Evolutionary conservation across 116 monocot species (phyloP).

Genomic region (Posidonia oceanica): DNA sequence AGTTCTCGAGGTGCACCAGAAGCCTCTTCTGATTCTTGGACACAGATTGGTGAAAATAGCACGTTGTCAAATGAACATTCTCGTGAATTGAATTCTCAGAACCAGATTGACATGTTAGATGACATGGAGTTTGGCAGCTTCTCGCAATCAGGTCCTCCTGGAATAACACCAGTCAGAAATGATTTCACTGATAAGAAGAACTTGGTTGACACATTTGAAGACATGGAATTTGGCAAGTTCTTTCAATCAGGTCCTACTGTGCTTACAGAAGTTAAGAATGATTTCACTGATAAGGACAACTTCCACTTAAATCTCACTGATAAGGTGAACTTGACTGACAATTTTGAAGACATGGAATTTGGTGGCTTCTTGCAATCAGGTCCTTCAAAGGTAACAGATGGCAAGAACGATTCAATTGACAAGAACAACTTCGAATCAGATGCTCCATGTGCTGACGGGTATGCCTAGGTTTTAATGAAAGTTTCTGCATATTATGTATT

Average conservation of each 20-base stretch:
- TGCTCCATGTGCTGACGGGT: conserved; percentile 1
- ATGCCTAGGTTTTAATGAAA: neutral
- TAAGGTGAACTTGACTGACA: no score
- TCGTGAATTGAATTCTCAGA: neutral
- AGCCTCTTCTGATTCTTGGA: conserved; percentile 12
- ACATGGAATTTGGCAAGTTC: conserved; percentile 41
- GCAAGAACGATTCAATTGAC: neutral
- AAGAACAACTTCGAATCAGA: neutral
- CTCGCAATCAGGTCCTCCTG: conserved; percentile 15
- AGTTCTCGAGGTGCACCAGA: conserved; percentile 13
- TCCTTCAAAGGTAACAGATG: neutral
- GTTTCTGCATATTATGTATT: neutral
- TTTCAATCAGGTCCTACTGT: conserved; percentile 14
- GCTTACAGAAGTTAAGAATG: neutral
- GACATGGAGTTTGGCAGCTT: conserved; percentile 39
- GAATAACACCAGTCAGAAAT: neutral
- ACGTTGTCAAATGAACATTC: conserved; percentile 5
- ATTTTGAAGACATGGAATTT: neutral
- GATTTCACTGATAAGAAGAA: neutral
- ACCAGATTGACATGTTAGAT: conserved; percentile 1
- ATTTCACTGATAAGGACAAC: neutral
- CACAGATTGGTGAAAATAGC: conserved; percentile 6
- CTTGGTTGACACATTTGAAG: conserved; percentile 5
- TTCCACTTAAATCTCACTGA: neutral
- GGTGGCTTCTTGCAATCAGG: neutral